Evolutionary conservation across 495 filamentous ascomycete genomes (phyloP).

Genomic region (Penicillium pulvis): DNA sequence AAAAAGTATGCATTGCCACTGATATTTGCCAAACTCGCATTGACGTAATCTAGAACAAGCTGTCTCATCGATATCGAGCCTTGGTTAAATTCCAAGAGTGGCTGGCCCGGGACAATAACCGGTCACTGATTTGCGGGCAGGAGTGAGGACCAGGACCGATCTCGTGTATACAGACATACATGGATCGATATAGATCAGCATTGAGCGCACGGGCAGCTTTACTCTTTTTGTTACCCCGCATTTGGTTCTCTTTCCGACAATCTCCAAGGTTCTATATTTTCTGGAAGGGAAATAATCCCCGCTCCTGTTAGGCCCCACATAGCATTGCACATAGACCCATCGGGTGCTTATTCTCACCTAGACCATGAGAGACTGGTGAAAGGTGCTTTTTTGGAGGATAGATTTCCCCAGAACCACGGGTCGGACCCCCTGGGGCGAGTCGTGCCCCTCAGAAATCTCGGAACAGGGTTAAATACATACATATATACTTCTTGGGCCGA

Average conservation of each 20-base stretch:
- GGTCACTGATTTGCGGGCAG: background rate
- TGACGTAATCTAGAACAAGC: constrained; percentile 57
- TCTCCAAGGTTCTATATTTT: constrained; percentile 9
- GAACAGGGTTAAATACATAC: too few species aligned
- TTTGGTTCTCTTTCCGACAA: background rate
- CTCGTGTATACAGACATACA: background rate
- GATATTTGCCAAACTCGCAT: constrained; percentile 20
- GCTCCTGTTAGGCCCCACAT: constrained; percentile 12
- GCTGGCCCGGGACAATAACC: constrained; percentile 43
- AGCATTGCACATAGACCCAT: background rate
- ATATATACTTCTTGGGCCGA: background rate
- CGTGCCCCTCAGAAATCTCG: background rate
- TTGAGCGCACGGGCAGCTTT: background rate
- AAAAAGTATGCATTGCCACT: constrained; percentile 51
- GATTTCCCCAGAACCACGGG: background rate
- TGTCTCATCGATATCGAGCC: constrained; percentile 80
- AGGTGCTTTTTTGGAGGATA: background rate
- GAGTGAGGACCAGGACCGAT: background rate
- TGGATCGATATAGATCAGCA: background rate
- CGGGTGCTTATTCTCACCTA: background rate
- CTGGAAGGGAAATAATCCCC: constrained; percentile 24
- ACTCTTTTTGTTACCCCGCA: background rate
- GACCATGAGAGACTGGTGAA: background rate
- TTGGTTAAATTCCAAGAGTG: constrained; percentile 75
- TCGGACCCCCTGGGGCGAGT: background rate